These are phyloP conservation scores for Tubosaeta sp. DNA, from an alignment of 768 basidiomycete genomes.

Conservation along the genomic window DNA sequence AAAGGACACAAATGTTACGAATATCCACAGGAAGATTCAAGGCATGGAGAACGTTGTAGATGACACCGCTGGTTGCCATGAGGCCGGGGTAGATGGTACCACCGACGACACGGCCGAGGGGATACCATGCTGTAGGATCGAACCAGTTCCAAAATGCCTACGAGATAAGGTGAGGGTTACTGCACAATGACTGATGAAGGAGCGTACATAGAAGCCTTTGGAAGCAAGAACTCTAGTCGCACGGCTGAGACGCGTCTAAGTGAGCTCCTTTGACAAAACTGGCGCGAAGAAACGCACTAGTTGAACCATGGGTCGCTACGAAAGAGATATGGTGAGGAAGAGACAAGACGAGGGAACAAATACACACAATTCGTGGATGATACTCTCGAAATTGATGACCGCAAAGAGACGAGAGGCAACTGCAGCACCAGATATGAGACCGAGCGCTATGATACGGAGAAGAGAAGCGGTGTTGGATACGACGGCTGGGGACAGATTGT, in stretches of 20 bases:
- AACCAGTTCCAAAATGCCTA: slow-evolving; percentile 99
- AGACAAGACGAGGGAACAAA: not conserved
- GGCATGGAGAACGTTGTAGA: slow-evolving; percentile 85
- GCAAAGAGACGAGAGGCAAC: slow-evolving; percentile 96
- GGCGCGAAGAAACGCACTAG: slow-evolving; percentile 58
- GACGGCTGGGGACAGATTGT: slow-evolving; percentile 62
- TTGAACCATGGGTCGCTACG: slow-evolving; percentile 98
- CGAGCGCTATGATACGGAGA: slow-evolving; percentile 84
- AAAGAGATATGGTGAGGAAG: not conserved
- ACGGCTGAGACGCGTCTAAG: slow-evolving; percentile 50
- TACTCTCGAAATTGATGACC: slow-evolving; percentile 97
- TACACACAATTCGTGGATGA: slow-evolving; percentile 97
- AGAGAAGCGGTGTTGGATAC: slow-evolving; percentile 87
- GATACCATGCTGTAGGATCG: slow-evolving; percentile 99
- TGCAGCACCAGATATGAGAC: slow-evolving; percentile 89
- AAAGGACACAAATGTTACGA: slow-evolving; percentile 91
- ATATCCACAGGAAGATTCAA: slow-evolving; percentile 96
- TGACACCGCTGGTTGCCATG: slow-evolving; percentile 97
- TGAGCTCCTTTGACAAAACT: not conserved
- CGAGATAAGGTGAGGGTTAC: slow-evolving; percentile 2
- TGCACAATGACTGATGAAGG: not conserved
- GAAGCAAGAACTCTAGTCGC: slow-evolving; percentile 88
- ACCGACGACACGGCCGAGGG: slow-evolving; percentile 95
- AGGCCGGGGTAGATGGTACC: slow-evolving; percentile 98
- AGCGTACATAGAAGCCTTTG: slow-evolving; percentile 90